phyloP scores from a whole-genome alignment of 2,329 filamentous ascomycete genomes.

The Colletotrichum tropicale region DNA sequence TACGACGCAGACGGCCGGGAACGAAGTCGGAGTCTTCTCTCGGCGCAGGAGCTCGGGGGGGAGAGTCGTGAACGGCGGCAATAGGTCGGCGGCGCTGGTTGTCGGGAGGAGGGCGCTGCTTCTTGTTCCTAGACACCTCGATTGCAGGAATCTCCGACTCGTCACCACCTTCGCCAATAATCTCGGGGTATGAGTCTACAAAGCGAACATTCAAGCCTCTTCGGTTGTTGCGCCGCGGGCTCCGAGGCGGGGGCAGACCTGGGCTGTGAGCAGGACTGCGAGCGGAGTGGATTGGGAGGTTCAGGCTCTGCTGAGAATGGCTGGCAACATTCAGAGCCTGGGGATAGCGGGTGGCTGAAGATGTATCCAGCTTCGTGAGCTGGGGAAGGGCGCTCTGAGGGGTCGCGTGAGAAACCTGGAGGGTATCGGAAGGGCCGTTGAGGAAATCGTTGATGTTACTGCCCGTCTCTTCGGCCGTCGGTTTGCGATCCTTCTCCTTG shows the following conservation, averaged over 20 bases:
- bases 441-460: constrained; percentile 65
- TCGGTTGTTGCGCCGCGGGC: constrained; percentile 53
- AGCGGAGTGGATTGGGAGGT: constrained; percentile 44
- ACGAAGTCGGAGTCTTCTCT: constrained; percentile 48
- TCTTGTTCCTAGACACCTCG: constrained; percentile 70
- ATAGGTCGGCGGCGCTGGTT: constrained; percentile 25
- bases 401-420: constrained; percentile 56
- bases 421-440: constrained; percentile 57
- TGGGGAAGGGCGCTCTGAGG: constrained; percentile 49
- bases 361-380: constrained; percentile 58
- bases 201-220: constrained; percentile 80
- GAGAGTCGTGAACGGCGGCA: constrained; percentile 31
- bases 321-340: constrained; percentile 53
- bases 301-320: constrained; percentile 47
- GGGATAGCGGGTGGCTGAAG: constrained; percentile 58
- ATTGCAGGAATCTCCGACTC: constrained; percentile 75
- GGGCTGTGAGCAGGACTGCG: constrained; percentile 36
- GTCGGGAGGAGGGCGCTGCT: constrained; percentile 33
- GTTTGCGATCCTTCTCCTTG: constrained; percentile 50
- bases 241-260: constrained; percentile 30
- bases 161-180: constrained; percentile 93
- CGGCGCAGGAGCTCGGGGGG: constrained; percentile 24
- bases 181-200: constrained; percentile 70
- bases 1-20: constrained; percentile 59
- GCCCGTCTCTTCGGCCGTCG: constrained; percentile 36